Percentiles rank a stretch among this genome's conserved stretches.
Evolutionary conservation across 495 filamentous ascomycete genomes (phyloP).

Genomic region (Aspergillus asperescens): DNA sequence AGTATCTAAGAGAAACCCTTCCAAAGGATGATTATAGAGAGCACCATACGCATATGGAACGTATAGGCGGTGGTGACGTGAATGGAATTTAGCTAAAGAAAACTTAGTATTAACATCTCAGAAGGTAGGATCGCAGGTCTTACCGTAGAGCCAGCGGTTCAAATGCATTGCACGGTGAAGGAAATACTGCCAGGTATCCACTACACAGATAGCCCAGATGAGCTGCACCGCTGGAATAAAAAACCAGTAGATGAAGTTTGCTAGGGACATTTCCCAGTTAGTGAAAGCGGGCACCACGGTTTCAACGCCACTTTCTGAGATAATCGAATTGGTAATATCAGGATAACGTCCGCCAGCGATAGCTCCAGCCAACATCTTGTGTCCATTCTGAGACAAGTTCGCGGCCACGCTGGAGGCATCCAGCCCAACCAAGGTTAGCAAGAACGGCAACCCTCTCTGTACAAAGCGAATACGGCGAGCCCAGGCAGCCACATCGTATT

Average conservation of each 20-base stretch:
- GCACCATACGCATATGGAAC: slow-evolving; percentile 97
- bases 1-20: slow-evolving; percentile 91
- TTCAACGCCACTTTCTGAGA: slow-evolving; percentile 32
- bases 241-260: slow-evolving; percentile 71
- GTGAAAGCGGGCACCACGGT: slow-evolving; percentile 35
- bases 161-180: slow-evolving; percentile 90
- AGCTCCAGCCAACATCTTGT: slow-evolving; percentile 61
- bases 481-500: slow-evolving; percentile 80
- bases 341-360: slow-evolving; percentile 73
- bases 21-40: slow-evolving; percentile 86
- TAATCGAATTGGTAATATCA: slow-evolving; percentile 29
- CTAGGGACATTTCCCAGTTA: slow-evolving; percentile 68
- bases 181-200: slow-evolving; percentile 98
- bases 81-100: slow-evolving; percentile 74
- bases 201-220: slow-evolving; percentile 59
- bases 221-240: slow-evolving; percentile 73
- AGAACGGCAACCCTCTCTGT: slow-evolving; percentile 59
- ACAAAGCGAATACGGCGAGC: slow-evolving; percentile 66
- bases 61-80: slow-evolving; percentile 90
- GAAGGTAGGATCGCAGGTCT: slow-evolving; percentile 26
- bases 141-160: slow-evolving; percentile 95
- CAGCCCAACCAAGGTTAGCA: slow-evolving; percentile 44
- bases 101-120: slow-evolving; percentile 4
- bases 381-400: slow-evolving; percentile 36
- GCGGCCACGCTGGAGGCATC: slow-evolving; percentile 37